Conservation (phyloP, 1,139 yeast species). For the Geotrichum reessii region DNA sequence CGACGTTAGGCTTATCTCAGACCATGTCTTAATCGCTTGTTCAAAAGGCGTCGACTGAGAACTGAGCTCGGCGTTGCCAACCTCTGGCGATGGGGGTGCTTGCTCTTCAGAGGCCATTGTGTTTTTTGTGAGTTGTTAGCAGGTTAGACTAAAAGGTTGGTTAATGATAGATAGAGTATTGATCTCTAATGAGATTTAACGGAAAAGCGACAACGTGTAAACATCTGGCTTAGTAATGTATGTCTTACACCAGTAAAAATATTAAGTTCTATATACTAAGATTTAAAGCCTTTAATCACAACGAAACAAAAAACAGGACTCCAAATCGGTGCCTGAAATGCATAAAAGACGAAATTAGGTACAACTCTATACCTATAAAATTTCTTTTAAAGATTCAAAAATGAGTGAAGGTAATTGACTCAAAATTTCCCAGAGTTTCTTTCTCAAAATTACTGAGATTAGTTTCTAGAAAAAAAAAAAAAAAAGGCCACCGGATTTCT, state of each 20-base stretch:
- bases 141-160: background rate
- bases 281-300: background rate
- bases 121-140: background rate
- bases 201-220: slow-evolving; percentile 8
- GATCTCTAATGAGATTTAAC: background rate
- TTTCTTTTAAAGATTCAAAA: no score
- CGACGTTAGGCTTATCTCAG: slow-evolving; percentile 60
- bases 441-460: no score
- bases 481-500: no score
- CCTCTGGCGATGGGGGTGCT: background rate
- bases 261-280: background rate
- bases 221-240: background rate
- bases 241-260: background rate
- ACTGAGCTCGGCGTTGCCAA: background rate
- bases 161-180: background rate
- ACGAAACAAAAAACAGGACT: no score
- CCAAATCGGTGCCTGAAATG: background rate
- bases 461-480: no score
- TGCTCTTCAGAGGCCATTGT: slow-evolving; percentile 4
- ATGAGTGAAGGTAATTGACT: no score
- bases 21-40: slow-evolving; percentile 72
- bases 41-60: slow-evolving; percentile 37
- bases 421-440: no score
- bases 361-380: no score
- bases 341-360: no score